A percentile compares a stretch with the other conserved stretches of the same genome.
Conservation (phyloP, 2,329 filamentous ascomycete genomes). For the Chaetomiaceae sp. region DNA sequence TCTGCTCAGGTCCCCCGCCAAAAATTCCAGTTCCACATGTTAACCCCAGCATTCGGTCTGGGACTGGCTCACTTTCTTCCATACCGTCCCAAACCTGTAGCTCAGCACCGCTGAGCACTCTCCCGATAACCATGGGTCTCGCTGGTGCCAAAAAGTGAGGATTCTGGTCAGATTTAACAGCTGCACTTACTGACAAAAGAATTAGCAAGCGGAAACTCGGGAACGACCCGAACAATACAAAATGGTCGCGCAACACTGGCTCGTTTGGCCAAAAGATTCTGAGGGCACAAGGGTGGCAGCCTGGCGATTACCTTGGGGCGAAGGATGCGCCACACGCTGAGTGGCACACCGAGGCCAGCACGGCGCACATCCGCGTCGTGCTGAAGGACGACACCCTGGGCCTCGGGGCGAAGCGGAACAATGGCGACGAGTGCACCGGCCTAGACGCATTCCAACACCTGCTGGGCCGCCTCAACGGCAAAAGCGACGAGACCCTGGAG, state of each 20-base stretch:
- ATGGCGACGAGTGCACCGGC: constrained; percentile 73
- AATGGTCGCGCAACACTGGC: constrained; percentile 76
- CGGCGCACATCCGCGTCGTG: constrained; percentile 76
- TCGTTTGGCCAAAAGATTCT: constrained; percentile 89
- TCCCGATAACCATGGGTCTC: constrained; percentile 53
- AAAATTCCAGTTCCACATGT: constrained; percentile 18
- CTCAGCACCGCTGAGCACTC: constrained; percentile 16
- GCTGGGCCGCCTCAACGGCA: constrained; percentile 83
- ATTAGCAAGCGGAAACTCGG: constrained; percentile 61
- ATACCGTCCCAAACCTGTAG: background rate
- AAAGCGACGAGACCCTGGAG: constrained; percentile 65
- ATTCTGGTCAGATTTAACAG: background rate
- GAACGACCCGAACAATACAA: constrained; percentile 90
- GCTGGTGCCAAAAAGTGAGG: constrained; percentile 60
- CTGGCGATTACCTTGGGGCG: constrained; percentile 75
- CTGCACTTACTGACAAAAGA: constrained; percentile 14
- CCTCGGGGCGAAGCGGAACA: constrained; percentile 72
- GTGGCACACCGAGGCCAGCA: constrained; percentile 71
- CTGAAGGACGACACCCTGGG: constrained; percentile 90
- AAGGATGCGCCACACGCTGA: constrained; percentile 67
- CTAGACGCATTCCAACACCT: constrained; percentile 82
- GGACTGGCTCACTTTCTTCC: background rate
- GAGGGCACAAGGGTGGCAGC: constrained; percentile 81
- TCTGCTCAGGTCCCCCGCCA: constrained; percentile 21
- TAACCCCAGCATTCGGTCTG: background rate